These are phyloP conservation scores for Breynia disticha DNA, from an alignment of 441 rosid species.

Conservation along the genomic window DNA sequence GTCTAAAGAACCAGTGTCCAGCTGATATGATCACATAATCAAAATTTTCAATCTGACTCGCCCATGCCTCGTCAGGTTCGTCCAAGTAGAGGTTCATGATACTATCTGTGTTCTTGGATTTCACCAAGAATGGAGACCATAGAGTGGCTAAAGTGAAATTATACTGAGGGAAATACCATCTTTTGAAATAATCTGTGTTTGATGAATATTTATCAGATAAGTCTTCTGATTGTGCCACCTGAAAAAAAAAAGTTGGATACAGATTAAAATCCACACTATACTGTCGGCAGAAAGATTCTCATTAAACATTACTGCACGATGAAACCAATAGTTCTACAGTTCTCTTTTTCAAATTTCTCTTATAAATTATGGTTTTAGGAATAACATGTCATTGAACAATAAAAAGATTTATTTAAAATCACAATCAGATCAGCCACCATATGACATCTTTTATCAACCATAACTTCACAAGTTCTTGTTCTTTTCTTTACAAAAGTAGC, in stretches of 20 bases:
- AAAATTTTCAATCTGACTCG: conserved; percentile 31
- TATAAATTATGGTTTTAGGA: too few species aligned
- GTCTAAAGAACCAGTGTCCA: conserved; percentile 79
- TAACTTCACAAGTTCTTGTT: too few species aligned
- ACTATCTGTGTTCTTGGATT: conserved; percentile 38
- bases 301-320: too few species aligned
- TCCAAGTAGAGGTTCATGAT: conserved; percentile 56
- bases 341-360: too few species aligned
- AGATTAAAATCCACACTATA: too few species aligned
- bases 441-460: too few species aligned
- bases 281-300: too few species aligned
- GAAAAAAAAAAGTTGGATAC: conserved; percentile 9
- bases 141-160: conserved; percentile 51
- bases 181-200: conserved; percentile 32
- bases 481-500: too few species aligned
- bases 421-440: too few species aligned
- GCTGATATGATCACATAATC: conserved; percentile 59
- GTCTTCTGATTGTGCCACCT: conserved; percentile 55
- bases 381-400: too few species aligned
- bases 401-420: too few species aligned
- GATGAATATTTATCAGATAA: conserved; percentile 26
- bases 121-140: conserved; percentile 78
- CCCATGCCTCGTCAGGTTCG: conserved; percentile 55
- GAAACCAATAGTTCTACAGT: too few species aligned
- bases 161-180: conserved; percentile 46